Percentiles rank a stretch among this genome's conserved stretches.
phyloP scores from a whole-genome alignment of 2,329 filamentous ascomycete genomes.

The Neonectria magnoliae region DNA sequence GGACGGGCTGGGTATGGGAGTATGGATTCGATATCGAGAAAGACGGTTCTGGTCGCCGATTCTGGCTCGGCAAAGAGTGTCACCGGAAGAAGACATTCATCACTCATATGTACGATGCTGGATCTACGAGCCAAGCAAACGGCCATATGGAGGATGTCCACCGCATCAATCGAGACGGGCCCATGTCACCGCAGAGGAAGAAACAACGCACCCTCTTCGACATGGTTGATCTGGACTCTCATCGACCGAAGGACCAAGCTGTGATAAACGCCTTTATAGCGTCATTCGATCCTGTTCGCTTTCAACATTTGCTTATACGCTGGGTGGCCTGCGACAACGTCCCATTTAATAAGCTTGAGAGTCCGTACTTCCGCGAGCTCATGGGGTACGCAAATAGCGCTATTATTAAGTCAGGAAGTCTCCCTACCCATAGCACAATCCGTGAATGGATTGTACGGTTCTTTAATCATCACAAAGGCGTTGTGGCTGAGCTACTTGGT shows the following conservation, averaged over 20 bases:
- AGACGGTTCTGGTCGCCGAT: background rate
- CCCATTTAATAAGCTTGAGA: background rate
- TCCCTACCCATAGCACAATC: background rate
- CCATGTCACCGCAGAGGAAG: background rate
- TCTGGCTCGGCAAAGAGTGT: background rate
- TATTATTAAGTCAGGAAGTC: background rate
- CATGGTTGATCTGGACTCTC: background rate
- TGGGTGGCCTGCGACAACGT: background rate
- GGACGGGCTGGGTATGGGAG: background rate
- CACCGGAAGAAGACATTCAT: background rate
- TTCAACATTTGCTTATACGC: background rate
- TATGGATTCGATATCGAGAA: background rate
- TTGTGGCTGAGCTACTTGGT: no score
- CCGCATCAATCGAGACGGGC: background rate
- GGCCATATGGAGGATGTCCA: background rate
- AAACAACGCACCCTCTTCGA: background rate
- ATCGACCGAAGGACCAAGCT: background rate
- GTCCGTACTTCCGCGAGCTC: background rate
- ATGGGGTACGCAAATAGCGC: background rate
- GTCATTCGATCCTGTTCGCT: background rate
- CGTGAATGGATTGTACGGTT: no score
- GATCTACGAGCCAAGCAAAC: background rate
- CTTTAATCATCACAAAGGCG: no score
- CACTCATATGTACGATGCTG: background rate
- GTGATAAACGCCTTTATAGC: background rate